A percentile compares a stretch with the other conserved stretches of the same genome.
Conservation (phyloP, 2,329 filamentous ascomycete genomes). For the Botrytis pseudocinerea region DNA sequence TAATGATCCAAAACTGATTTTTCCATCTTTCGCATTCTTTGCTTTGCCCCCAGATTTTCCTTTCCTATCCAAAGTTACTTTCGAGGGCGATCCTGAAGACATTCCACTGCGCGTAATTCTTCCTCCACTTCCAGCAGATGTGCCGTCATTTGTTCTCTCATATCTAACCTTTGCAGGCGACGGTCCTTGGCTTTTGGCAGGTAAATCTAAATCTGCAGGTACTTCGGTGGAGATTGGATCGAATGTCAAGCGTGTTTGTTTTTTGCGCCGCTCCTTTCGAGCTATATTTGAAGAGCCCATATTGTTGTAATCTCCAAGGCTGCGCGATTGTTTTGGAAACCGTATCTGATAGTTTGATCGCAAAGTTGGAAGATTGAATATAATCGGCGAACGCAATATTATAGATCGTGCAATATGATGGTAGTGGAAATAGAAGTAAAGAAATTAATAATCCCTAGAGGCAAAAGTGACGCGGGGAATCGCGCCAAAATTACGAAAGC, state of each 20-base stretch:
- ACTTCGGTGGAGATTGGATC: slow-evolving; percentile 27
- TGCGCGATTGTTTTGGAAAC: not conserved
- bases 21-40: slow-evolving; percentile 20
- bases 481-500: slow-evolving; percentile 5
- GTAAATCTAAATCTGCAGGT: slow-evolving; percentile 6
- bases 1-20: slow-evolving; percentile 27
- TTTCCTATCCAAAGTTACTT: not conserved
- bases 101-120: slow-evolving; percentile 11
- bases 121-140: slow-evolving; percentile 6
- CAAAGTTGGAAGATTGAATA: not conserved
- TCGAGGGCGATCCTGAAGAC: not conserved
- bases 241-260: slow-evolving; percentile 38
- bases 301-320: slow-evolving; percentile 25
- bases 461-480: slow-evolving; percentile 16
- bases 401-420: not conserved
- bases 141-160: slow-evolving; percentile 15
- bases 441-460: not conserved
- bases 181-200: slow-evolving; percentile 24
- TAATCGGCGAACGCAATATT: not conserved
- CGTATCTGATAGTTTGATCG: not conserved
- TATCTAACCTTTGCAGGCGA: slow-evolving; percentile 37
- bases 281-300: slow-evolving; percentile 31
- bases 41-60: slow-evolving; percentile 3
- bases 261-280: slow-evolving; percentile 32
- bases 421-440: not conserved